Evolutionary conservation across 2,329 filamentous ascomycete genomes (phyloP).

Genomic region (Pyricularia grisea): DNA sequence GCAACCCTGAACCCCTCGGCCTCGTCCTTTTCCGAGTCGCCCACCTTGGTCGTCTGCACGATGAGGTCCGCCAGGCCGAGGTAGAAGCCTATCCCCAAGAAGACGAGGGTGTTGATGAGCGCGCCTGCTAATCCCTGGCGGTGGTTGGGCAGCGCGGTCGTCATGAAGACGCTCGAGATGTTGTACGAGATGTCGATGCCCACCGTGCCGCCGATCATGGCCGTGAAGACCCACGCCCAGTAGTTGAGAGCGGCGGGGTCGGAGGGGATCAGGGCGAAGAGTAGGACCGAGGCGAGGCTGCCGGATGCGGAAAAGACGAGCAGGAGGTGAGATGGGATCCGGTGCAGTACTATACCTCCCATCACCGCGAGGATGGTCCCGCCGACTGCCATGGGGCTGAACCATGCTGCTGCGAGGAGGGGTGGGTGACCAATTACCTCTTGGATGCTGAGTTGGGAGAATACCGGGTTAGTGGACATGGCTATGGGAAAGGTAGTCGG

Average conservation of each 20-base stretch:
- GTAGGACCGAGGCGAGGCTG: constrained; percentile 45
- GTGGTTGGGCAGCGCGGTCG: constrained; percentile 55
- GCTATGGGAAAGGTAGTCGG: constrained; percentile 20
- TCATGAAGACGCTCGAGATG: constrained; percentile 69
- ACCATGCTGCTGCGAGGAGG: constrained; percentile 59
- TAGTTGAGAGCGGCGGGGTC: constrained; percentile 40
- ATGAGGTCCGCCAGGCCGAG: constrained; percentile 62
- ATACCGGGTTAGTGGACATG: background rate
- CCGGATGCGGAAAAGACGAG: constrained; percentile 52
- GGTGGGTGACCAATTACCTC: constrained; percentile 49
- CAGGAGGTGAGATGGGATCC: constrained; percentile 52
- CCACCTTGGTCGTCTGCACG: constrained; percentile 20
- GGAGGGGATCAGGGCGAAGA: constrained; percentile 55
- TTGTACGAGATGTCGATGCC: constrained; percentile 71
- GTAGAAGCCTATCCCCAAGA: constrained; percentile 63
- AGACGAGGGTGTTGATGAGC: constrained; percentile 60
- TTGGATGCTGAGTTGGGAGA: constrained; percentile 37
- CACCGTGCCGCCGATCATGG: constrained; percentile 59
- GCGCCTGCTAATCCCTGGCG: constrained; percentile 65
- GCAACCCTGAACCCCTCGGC: constrained; percentile 51
- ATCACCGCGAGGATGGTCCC: constrained; percentile 55
- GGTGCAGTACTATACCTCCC: constrained; percentile 59
- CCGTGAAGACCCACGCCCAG: constrained; percentile 67
- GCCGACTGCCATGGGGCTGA: constrained; percentile 56
- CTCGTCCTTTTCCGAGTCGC: constrained; percentile 25